phyloP scores from a whole-genome alignment of 2,329 filamentous ascomycete genomes.

The Calonectria hongkongensis region DNA sequence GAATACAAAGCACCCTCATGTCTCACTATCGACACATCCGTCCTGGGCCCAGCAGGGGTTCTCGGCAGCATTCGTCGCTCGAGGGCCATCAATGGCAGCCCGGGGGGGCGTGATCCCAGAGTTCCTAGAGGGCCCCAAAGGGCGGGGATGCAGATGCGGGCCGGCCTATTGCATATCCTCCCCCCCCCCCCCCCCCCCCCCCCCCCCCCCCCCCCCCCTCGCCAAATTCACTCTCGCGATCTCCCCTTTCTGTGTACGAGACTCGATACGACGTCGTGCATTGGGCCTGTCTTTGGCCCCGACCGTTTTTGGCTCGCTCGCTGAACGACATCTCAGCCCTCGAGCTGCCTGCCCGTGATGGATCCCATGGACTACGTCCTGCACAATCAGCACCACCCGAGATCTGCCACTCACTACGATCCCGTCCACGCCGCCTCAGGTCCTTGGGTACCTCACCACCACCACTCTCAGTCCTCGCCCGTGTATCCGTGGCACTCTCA shows the following conservation, averaged over 20 bases:
- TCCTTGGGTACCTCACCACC: conserved; percentile 51
- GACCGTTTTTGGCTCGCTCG: conserved; percentile 8
- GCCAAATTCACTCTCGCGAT: conserved; percentile 22
- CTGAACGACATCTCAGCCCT: conserved; percentile 11
- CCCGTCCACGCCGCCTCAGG: conserved; percentile 54
- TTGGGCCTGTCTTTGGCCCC: conserved; percentile 24
- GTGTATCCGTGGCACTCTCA: conserved; percentile 52
- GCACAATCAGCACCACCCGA: conserved; percentile 46
- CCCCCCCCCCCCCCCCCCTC: conserved; percentile 2
- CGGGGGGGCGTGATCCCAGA: conserved; percentile 6
- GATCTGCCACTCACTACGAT: conserved; percentile 52
- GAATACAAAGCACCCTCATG: conserved; percentile 22
- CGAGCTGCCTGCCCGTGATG: conserved; percentile 46
- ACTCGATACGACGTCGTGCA: conserved; percentile 29
- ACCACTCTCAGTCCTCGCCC: conserved; percentile 47
- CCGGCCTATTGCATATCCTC: conserved; percentile 18
- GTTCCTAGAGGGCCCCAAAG: not conserved
- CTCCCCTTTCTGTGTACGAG: conserved; percentile 26
- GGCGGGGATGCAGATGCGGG: conserved; percentile 23
- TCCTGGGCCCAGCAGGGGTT: conserved; percentile 6
- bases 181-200: conserved; percentile 13
- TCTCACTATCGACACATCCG: conserved; percentile 21
- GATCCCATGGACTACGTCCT: conserved; percentile 55
- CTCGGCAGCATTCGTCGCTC: conserved; percentile 20
- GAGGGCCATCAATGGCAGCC: not conserved